phyloP scores from a whole-genome alignment of 2,329 filamentous ascomycete genomes.

The Pseudocercospora macadamiae region DNA sequence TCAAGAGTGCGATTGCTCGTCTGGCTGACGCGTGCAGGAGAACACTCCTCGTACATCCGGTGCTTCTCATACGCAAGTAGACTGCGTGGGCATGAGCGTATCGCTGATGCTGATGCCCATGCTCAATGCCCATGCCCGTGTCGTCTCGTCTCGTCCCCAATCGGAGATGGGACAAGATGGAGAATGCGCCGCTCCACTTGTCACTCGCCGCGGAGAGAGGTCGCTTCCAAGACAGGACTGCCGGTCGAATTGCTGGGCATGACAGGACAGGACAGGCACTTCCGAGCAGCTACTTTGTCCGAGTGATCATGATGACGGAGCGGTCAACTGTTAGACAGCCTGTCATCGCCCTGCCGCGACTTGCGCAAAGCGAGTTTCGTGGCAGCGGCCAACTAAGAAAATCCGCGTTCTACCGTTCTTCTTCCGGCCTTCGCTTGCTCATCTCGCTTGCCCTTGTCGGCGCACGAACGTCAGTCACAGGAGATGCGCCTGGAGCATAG shows the following conservation, averaged over 20 bases:
- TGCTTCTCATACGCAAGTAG: too few species aligned
- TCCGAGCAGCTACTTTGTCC: neutral
- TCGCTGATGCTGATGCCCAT: neutral
- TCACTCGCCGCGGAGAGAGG: neutral
- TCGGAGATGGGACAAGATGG: too few species aligned
- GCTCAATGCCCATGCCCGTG: neutral
- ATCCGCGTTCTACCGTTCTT: conserved; percentile 19
- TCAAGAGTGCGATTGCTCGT: conserved; percentile 3
- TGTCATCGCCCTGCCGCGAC: neutral
- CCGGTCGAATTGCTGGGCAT: neutral
- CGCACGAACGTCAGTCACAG: conserved; percentile 8
- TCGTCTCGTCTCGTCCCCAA: too few species aligned
- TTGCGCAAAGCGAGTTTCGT: neutral
- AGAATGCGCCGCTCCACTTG: too few species aligned
- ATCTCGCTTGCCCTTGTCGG: conserved; percentile 11
- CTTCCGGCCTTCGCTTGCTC: conserved; percentile 20
- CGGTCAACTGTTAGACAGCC: neutral
- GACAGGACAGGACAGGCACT: neutral
- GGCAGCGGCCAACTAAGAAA: neutral
- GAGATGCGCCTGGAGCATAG: conserved; percentile 3
- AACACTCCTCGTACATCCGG: too few species aligned
- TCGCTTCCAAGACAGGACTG: neutral
- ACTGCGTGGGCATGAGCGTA: neutral
- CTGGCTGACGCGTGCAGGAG: neutral
- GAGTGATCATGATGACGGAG: neutral